Conservation (phyloP, 2,329 filamentous ascomycete genomes). For the Cytospora schulzeri region DNA sequence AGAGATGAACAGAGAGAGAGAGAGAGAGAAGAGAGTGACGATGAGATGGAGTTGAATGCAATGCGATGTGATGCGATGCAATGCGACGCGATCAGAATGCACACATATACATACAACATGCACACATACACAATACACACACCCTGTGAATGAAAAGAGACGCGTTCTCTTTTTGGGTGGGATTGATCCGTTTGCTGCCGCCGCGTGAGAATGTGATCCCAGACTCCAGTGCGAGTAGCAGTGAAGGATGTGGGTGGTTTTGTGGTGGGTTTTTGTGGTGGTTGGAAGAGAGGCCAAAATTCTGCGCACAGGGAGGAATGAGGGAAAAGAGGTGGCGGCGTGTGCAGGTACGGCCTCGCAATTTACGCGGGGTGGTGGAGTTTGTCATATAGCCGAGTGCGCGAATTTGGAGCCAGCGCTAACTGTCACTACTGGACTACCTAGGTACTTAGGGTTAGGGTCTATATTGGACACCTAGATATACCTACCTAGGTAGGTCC, state of each 20-base stretch:
- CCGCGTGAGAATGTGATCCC: constrained; percentile 6
- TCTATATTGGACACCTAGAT: too few relatives aligned
- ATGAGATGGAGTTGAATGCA: neutral
- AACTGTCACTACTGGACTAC: neutral
- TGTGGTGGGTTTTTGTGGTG: constrained; percentile 6
- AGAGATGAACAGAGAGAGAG: neutral
- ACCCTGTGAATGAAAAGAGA: constrained; percentile 6
- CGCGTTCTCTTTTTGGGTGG: constrained; percentile 1
- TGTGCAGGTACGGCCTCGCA: constrained; percentile 4
- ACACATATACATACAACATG: neutral
- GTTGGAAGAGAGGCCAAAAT: constrained; percentile 11
- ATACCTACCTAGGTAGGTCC: too few relatives aligned
- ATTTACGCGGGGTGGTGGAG: constrained; percentile 25
- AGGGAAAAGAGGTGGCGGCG: constrained; percentile 10
- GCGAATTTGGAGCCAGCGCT: constrained; percentile 15
- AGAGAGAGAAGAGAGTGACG: neutral
- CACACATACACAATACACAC: too few relatives aligned
- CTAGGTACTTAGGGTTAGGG: constrained; percentile 2
- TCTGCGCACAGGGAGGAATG: constrained; percentile 20
- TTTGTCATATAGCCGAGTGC: constrained; percentile 21
- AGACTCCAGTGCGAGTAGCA: constrained; percentile 25
- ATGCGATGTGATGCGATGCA: neutral
- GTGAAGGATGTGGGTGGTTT: neutral
- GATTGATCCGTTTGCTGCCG: constrained; percentile 3
- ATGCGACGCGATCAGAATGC: too few relatives aligned